Base-by-base conservation (phyloP, 2,329 filamentous ascomycete genomes). In the Metarhizium guizhouense region DNA sequence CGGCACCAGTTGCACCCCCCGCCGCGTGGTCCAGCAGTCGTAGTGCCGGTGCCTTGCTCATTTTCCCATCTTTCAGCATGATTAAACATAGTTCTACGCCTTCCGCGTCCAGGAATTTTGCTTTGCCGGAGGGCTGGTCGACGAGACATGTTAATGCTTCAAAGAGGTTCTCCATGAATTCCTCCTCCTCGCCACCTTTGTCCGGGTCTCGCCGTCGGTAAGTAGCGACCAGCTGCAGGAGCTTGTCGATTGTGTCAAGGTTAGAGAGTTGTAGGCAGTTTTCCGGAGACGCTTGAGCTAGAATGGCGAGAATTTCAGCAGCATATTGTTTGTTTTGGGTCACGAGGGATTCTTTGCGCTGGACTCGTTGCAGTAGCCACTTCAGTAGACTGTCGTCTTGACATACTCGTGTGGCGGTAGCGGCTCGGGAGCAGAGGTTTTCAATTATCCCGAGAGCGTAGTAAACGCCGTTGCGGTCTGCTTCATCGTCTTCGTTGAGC, bases 311-410 rank as follows among this genome's bases (percentile, higher is more conserved):
- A 7, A 97, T 83, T 71, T 99, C 94, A 16, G 93, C 90, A 0
- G 91, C 83, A 68, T 97, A 99, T 68, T 96, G 93, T 68, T 94
- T 95, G 68, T 99, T 99, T 68, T 99, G 94, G 5, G 83, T 79
- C 1, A 95, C 82, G 0, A 77, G 75, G 4, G 74, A 74, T 68
- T 96, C 90, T 52, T 80, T 79, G 55, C 77, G 79, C 62, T 87
- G 84, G 59, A 90, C 87, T 52, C 94, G 82, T 52, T 78, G 72
- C 40, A 96, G 74, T 3, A 99, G 79, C 90, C 90, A 97, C 48
- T 80, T 74, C 7, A 96, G 68, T 0, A 96, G 74, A 7, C 74
- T 75, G 6, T 83, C 81, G 57, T 93, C 82, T 57, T 80, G 74
- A 4, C 86, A 89, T 52, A 97, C 84, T 45, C 79, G 82, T 60